Evolutionary conservation across 75 land plant species (phyloP), one percentile per base, ranked within the genome.

Genomic region (Picea glauca): DNA sequence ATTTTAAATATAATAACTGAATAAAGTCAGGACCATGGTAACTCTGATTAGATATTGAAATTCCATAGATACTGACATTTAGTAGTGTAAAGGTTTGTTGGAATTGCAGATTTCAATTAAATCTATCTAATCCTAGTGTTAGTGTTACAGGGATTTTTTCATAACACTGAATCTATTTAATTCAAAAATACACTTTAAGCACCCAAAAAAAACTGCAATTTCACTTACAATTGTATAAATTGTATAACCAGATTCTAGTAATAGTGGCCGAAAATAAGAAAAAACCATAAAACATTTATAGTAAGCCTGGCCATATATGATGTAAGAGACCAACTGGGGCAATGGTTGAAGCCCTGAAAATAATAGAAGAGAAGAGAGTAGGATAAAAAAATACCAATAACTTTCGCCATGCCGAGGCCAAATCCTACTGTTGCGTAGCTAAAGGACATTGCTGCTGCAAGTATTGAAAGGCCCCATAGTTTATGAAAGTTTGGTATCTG

Each of bases 371-470:
- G 18, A 66, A 35, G n/a, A 64, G 67, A 38, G 43, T 38, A 23
- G 9, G 68, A 66, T 35, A 21, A 6, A 63, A 35, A 15, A 31
- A 46, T 62, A 81, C 82, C 82, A 56, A 64, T 32, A 33, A 65
- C 74, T 79, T 58, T 80, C 3, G 84, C 77, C 1, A 83, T 58
- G 23, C 70, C 84, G 9, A 83, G 85, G 26, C 78, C 72, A 26
- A 80, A 23, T 33, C 85, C 85, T 81, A 83, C 76, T 33, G 74
- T 58, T 43, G 85, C 75, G 11, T 83, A 83, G 30, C 73, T 60
- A 61, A 80, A 50, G 33, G 85, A 83, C 85, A 83, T 83, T n/a
- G 75, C n/a, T 9, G 85, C 72, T 74, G 85, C 85, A 31, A 80
- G 32, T 50, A 81, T 75, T 23, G 85, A 83, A 23, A 83, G 78